Evolutionary conservation across 2,329 filamentous ascomycete genomes (phyloP), one percentile per base, ranked within the genome.

Genomic region (Sporothrix mexicana): DNA sequence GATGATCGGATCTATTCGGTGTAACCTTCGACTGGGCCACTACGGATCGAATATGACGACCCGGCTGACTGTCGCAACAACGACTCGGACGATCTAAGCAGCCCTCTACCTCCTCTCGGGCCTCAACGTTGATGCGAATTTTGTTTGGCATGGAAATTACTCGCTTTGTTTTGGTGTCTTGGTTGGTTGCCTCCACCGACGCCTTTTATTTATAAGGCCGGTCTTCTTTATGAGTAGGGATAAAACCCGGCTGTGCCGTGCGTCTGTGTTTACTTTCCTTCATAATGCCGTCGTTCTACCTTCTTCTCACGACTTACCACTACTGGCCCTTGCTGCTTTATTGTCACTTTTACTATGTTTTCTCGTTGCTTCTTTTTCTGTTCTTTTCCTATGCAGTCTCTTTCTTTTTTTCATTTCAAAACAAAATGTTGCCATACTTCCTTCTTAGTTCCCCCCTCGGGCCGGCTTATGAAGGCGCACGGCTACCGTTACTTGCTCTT

Each of bases 201-300:
- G 13, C 17, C 49, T 70, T 45, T 15, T 69, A 5, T n/a, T 47
- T 13, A 25, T 17, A n/a, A 5, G 62, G 62, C 20, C 62, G 43
- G 66, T 69, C 45, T 61, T 70, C 20, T n/a, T 61, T n/a, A 43
- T 53, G 68, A 70, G 51, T 70, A 30, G 41, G 68, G 36, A 1
- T 23, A 36, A 69, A 47, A 59, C n/a, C n/a, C 13, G 23, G 64
- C 15, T 51, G 64, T 51, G 25, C 25, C 20, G 25, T 53, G 62
- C 62, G 20, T 49, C 15, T 41, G 15, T 30, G 13, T 55, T 51
- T 53, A 17, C 25, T 53, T 68, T 68, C 23, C 41, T 68, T 9
- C 47, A 51, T 23, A 23, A 49, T 51, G 12, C 41, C 23, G 4
- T 68, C 25, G n/a, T 45, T 66, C 41, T 55, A n/a, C 43, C 47